Evolutionary conservation across 345 rosid genomes (phyloP), one percentile per base, ranked within the genome.

Genomic region (Pugionium cornutum): DNA sequence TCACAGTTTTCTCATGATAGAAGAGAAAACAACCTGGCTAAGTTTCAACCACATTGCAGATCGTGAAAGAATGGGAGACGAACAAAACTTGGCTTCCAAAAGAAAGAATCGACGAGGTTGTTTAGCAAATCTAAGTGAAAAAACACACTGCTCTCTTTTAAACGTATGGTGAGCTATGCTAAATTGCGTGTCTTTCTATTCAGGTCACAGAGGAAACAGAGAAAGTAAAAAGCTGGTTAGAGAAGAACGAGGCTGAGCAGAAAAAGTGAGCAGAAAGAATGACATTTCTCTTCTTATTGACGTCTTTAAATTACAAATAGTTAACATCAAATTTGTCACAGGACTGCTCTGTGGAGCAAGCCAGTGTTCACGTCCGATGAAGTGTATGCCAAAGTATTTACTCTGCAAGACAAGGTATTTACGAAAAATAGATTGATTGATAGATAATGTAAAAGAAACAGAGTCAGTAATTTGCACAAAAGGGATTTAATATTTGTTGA

Each of bases 11-110:
- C 72, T 64, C 48, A 9, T 47, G 32, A 29, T 53, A 59, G 0
- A 3, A 7, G 26, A 49, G 30, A 18, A 28, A 36, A 27, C 43
- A 58, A 57, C 6, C 7, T 0, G 3, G 9, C 5, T 42, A 53
- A 57, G 51, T 56, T 46, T 64, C 70, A 9, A 41, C 28, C 47
- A 50, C 59, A 57, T 43, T 64, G 70, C 85, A 90, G 99, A 85
- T 67, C 37, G 76, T 80, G 51, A 63, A 56, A 68, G 85, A 69
- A 45, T 94, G 99, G 97, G 89, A 83, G 73, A 62, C 70, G 3
- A 82, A 82, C 54, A 94, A 90, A 75, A 77, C 95, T 48, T 94
- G 99, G 99, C 90, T 94, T 80, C 95, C 96, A 3, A 88, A 80
- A 74, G 84, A 80, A 37, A 85, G 65, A 77, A 73, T 85, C 67